Base-by-base conservation (phyloP, 2,329 filamentous ascomycete genomes). In the Seiridium unicorne region DNA sequence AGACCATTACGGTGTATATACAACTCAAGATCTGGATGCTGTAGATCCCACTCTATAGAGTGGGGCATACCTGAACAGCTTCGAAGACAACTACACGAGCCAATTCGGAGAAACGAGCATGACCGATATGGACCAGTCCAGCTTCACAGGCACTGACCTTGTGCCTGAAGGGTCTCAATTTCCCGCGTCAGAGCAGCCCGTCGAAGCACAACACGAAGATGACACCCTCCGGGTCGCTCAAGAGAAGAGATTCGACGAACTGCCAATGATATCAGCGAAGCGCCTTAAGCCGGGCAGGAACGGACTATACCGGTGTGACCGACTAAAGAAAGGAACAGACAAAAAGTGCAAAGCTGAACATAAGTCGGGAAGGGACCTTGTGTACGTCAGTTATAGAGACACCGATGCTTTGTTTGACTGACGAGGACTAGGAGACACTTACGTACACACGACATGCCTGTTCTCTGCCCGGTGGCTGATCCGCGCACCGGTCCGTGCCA, bases 361-460 rank as follows among this genome's bases (percentile, higher is more conserved):
- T 26, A 26, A 26, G 18, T 26, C 36, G 7, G 51, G 10, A 18
- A 55, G 42, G 2, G 44, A 58, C 5, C 35, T 61, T 61, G 18
- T n/a, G 53, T 9, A 54, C 35, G 10, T 13, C 5, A n/a, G 3
- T 7, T 13, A 10, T 5, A 5, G 18, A 1, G 4, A 10, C 49
- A 3, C 8, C 18, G 9, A 53, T 10, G 10, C 3, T 2, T 3
- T 1, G 4, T 34, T 5, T 7, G 18, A 11, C 46, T 53, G 5
- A n/a, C 38, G 36, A 5, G 26, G 0, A n/a, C 7, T 3, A 61
- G 59, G 8, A 61, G 58, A 32, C 59, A 61, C n/a, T 11, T 61
- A 1, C 51, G 26, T 9, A 55, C 26, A 31, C 60, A 61, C 10
- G n/a, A 31, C 0, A 34, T 34, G 9, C 60, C 60, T 5, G 60